Base-by-base conservation (phyloP, 2,329 filamentous ascomycete genomes). In the Zymoseptoria pseudotritici region DNA sequence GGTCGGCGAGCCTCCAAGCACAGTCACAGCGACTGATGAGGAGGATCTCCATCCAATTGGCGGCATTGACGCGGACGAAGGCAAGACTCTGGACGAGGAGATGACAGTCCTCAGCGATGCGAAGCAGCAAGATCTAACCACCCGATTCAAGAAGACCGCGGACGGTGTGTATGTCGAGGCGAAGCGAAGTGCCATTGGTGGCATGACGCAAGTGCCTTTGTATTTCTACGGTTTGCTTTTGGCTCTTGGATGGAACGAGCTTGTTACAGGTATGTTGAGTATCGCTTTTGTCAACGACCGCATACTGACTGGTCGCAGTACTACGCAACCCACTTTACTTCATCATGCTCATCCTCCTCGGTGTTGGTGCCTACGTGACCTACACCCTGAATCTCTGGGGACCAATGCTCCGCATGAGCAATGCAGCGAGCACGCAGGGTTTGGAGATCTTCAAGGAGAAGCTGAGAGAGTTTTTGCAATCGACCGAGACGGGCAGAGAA, bases 121-220 rank as follows among this genome's bases (percentile, higher is more conserved):
- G 65, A 96, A 97, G 78, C 85, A 90, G 61, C 90, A 96, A 72
- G 92, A 99, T 72, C 83, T 99, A 26, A 90, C 91, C 9, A 88
- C 96, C 13, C 84, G 94, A 58, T 99, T 99, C 83, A 97, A 97
- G 82, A 97, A 97, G 82, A 94, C 91, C 42, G 94, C 94, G 1
- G 94, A 99, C 72, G 94, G 92, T 7, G 93, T 99, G 3, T 99
- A 96, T 70, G 92, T 99, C 50, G 94, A 99, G 78, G 94, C 94
- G 55, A 99, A 99, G 82, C 86, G 94, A 60, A 92, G 93, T 72
- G 94, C 94, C 50, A 95, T 99, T 72, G 94, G 94, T 58, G 92
- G 93, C 59, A 90, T 99, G 69, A 90, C 92, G 4, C 92, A 97
- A 75, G 86, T 99, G 55, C 94, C 94, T 5, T 78, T 96, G 63